Base-by-base conservation (phyloP, 2,329 filamentous ascomycete genomes). In the Verticillium alfalfae region DNA sequence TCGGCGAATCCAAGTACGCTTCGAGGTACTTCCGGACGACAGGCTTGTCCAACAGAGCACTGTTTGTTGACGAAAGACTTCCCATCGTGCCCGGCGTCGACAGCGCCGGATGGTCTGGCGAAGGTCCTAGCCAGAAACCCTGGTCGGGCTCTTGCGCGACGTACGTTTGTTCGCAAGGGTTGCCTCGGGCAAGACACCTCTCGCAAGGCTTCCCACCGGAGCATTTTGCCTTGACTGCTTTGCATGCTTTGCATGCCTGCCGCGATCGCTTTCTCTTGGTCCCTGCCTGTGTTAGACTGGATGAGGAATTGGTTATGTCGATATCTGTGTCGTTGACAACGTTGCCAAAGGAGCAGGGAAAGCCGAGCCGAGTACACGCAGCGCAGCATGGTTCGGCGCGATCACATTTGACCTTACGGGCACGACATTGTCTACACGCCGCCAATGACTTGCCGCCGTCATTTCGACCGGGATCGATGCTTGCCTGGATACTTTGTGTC, bases 141-240 rank as follows among this genome's bases (percentile, higher is more conserved):
- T 49, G 57, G 8, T 49, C 15, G 8, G 15, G 16, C 16, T 18
- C 16, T 15, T 18, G 26, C 26, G 26, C 26, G 6, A 2, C 38
- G 5, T 26, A 5, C 7, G 13, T 34, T 9, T 49, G 22, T 7
- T 58, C 57, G 36, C 56, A 58, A 10, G 26, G 56, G 36, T 26
- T 41, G 18, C 57, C 57, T 15, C 57, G 37, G 13, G 38, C 13
- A 5, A 34, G 38, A 31, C 57, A 58, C 31, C 57, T 49, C 10
- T 49, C 57, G 57, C 57, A 58, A 2, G 57, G 57, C 12, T 49
- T n/a, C 10, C 39, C 26, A 7, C 75, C 75, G 0, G 70, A 73
- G 60, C 75, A 77, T 38, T 72, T 75, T 0, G 70, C 68, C 60
- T 77, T 77, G 13, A 70, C 68, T 39, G 62, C 65, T 3, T 75